Conservation (phyloP, 176 grass and related monocot genomes). For the Avena eriantha region DNA sequence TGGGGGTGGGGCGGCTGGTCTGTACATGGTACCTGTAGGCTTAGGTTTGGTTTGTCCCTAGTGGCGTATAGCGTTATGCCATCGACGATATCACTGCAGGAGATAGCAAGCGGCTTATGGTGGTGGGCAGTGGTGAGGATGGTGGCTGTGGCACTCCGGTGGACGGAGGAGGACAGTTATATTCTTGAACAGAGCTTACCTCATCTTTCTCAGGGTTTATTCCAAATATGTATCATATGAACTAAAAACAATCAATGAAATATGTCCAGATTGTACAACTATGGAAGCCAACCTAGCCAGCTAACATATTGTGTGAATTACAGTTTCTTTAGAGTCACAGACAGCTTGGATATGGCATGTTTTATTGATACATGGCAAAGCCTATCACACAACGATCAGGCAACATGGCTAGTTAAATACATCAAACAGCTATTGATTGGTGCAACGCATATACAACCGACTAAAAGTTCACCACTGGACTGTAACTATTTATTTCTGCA, state of each 20-base stretch:
- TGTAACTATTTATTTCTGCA: not conserved
- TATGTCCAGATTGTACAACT: not conserved
- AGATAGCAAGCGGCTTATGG: no score
- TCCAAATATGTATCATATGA: not conserved
- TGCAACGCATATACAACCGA: not conserved
- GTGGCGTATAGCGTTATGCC: no score
- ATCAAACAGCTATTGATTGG: not conserved
- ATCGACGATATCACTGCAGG: no score
- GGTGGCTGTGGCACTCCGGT: no score
- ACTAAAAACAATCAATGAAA: no score
- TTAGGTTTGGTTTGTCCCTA: no score
- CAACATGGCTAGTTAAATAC: not conserved
- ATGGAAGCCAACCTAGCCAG: not conserved
- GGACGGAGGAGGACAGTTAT: not conserved
- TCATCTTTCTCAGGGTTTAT: not conserved
- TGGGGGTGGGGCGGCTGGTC: no score
- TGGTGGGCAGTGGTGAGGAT: no score
- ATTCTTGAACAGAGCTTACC: not conserved
- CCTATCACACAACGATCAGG: not conserved
- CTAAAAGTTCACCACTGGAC: not conserved
- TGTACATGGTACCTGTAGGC: no score
- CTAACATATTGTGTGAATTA: not conserved
- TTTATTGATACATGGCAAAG: not conserved
- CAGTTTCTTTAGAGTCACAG: not conserved
- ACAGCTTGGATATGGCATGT: not conserved